Evolutionary conservation across 2,329 filamentous ascomycete genomes (phyloP), one percentile per base, ranked within the genome.

Genomic region (Calonectria montana): DNA sequence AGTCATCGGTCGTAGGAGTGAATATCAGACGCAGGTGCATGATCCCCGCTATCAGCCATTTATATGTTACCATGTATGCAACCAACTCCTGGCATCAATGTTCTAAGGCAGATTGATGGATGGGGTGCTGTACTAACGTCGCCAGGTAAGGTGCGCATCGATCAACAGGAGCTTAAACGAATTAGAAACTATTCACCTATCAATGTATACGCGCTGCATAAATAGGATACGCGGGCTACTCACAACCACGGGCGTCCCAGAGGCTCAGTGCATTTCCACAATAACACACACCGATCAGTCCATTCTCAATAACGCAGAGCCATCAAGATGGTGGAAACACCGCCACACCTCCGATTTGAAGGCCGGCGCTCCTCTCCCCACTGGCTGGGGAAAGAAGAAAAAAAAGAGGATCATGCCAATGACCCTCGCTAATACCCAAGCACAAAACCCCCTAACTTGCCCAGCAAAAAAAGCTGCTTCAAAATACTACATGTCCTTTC

Each of bases 361-460:
- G 25, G n/a, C 35, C 23, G 35, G 57, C 57, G 31, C 31, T n/a
- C 37, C 37, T 29, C 53, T 48, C 27, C 45, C 31, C 48, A 15
- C 57, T 45, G 25, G 59, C 59, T 47, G n/a, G n/a, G n/a, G n/a
- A 31, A 4, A 31, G 5, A 12, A 35, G 13, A 35, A 35, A 35
- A 43, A 69, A 55, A 69, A 27, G 31, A 69, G 59, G 18, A 64
- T 57, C 47, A 64, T 69, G 67, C 16, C 18, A 29, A 64, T 23
- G 13, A 47, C 13, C 35, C 31, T 66, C 21, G 16, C 31, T 48
- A 48, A 39, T 37, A 29, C 45, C 45, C 45, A 21, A 21, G 27
- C 59, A 27, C 41, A 37, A 57, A 37, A 57, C 37, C 53, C 53
- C 53, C 53, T 57, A 31, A 57, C 53, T 37, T 35, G 31, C 18